Evolutionary conservation across 805 yeast species (phyloP).

Genomic region (Saccharomycopsis oosterbeekiorum): DNA sequence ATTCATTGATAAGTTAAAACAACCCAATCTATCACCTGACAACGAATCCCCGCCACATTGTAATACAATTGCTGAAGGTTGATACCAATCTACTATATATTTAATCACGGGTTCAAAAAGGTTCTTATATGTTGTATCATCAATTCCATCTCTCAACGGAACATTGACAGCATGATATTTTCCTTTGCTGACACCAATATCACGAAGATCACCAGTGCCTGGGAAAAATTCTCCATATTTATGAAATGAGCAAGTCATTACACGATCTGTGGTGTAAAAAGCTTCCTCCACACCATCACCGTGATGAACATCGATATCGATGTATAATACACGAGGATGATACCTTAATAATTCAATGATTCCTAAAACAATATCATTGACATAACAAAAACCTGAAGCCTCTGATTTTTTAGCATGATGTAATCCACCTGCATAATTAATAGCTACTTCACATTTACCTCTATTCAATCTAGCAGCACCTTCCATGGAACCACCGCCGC

Average conservation of each 20-base stretch:
- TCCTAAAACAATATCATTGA: constrained; percentile 83
- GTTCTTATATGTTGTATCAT: constrained; percentile 69
- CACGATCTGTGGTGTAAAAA: constrained; percentile 83
- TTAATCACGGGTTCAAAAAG: constrained; percentile 83
- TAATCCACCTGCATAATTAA: constrained; percentile 88
- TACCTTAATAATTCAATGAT: constrained; percentile 68
- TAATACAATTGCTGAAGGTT: constrained; percentile 92
- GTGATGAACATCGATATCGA: constrained; percentile 87
- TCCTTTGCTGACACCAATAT: constrained; percentile 77
- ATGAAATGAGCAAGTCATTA: constrained; percentile 84
- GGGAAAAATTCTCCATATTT: constrained; percentile 86
- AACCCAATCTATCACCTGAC: constrained; percentile 91
- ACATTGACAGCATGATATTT: constrained; percentile 78
- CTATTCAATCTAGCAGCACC: constrained; percentile 77
- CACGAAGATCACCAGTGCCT: constrained; percentile 82
- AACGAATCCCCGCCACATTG: constrained; percentile 98
- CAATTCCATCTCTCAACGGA: constrained; percentile 87
- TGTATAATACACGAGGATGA: constrained; percentile 78
- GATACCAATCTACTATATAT: constrained; percentile 73
- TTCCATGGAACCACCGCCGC: constrained; percentile 86
- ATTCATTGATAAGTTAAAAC: constrained; percentile 84
- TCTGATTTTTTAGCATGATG: constrained; percentile 89
- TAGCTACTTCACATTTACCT: constrained; percentile 83
- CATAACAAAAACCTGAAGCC: constrained; percentile 86
- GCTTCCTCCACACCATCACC: constrained; percentile 97